Percentiles rank a stretch among this genome's conserved stretches.
Evolutionary conservation across 805 yeast genomes (phyloP).

Genomic region (Pichia heedii): DNA sequence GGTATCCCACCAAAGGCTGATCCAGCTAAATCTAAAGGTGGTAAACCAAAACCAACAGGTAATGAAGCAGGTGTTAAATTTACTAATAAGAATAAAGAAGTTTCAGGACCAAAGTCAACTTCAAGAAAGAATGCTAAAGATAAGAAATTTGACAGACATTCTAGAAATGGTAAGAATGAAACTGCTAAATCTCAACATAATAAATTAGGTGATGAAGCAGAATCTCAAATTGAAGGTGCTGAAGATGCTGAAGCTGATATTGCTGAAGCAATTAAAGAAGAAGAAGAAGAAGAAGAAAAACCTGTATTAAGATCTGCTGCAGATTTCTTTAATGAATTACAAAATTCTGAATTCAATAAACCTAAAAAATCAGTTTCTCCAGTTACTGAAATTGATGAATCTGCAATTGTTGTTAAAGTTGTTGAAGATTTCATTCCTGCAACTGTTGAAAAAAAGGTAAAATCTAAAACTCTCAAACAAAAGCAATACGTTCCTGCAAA

Average conservation of each 20-base stretch:
- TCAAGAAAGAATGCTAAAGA: conserved; percentile 36
- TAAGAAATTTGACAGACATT: conserved; percentile 70
- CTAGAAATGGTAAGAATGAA: conserved; percentile 77
- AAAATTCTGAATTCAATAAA: conserved; percentile 32
- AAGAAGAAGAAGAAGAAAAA: conserved; percentile 34
- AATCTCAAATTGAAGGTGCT: conserved; percentile 31
- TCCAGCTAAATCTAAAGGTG: conserved; percentile 67
- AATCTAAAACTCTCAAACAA: conserved; percentile 71
- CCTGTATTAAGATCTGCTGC: conserved; percentile 63
- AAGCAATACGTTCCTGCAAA: conserved; percentile 70
- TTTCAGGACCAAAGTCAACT: conserved; percentile 48
- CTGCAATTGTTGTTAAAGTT: conserved; percentile 57
- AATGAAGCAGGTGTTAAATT: conserved; percentile 81
- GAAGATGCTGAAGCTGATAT: conserved; percentile 50
- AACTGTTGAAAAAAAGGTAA: conserved; percentile 56
- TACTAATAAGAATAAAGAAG: conserved; percentile 61
- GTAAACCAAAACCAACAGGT: conserved; percentile 65
- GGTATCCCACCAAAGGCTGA: conserved; percentile 75
- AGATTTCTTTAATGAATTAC: conserved; percentile 73
- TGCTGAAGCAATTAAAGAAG: conserved; percentile 32
- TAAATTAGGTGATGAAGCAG: conserved; percentile 85
- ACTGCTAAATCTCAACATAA: conserved; percentile 73
- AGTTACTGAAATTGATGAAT: conserved; percentile 38
- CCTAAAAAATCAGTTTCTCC: conserved; percentile 21
- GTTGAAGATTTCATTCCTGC: conserved; percentile 52